Evolutionary conservation across 2,329 filamentous ascomycete species (phyloP), one percentile per base, ranked within the genome.

Genomic region (Tolypocladium album): DNA sequence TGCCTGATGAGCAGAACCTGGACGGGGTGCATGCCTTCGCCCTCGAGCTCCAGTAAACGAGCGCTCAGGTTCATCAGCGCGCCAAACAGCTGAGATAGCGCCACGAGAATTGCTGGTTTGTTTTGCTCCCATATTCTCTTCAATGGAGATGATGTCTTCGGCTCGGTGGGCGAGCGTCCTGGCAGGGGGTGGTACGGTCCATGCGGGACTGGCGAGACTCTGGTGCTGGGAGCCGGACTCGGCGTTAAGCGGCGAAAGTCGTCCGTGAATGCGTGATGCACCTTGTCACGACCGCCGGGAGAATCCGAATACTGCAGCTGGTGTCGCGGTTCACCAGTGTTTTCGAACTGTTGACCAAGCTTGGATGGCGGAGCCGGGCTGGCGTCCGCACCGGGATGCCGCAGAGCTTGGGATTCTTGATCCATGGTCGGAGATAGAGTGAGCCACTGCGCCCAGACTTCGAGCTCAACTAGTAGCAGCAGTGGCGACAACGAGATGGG

Each of bases 1-100:
- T 95, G 92, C 60, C 92, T 84, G 8, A 84, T 83, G 67, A 96
- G 92, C 4, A 96, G 81, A 61, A 96, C 87, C 74, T 94, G 89
- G 64, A 95, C 87, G 0, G 92, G 90, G 76, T 94, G 85, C 78
- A 95, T 87, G 2, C 84, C 84, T 55, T 86, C 79, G 59, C 84
- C 87, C 64, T 88, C 79, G 22, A 88, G 79, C 70, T 95, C 90
- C 45, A 96, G 77, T 13, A 93, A 72, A 24, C 91, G 81, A 0
- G 90, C 89, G 47, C 86, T 85, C 12, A 95, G 83, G 70, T 94
- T 95, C 92, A 96, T 96, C 58, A 89, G 74, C 0, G 88, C 86
- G 1, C 88, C 90, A 66, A 96, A 96, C 42, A 94, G 76, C 72
- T 96, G 91, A 0, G 90, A 83, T 2, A 87, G 62, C 22, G 92